These are phyloP conservation scores for Nepenthes gracilis DNA, from an alignment of 148 eudicot species.

Conservation along the genomic window DNA sequence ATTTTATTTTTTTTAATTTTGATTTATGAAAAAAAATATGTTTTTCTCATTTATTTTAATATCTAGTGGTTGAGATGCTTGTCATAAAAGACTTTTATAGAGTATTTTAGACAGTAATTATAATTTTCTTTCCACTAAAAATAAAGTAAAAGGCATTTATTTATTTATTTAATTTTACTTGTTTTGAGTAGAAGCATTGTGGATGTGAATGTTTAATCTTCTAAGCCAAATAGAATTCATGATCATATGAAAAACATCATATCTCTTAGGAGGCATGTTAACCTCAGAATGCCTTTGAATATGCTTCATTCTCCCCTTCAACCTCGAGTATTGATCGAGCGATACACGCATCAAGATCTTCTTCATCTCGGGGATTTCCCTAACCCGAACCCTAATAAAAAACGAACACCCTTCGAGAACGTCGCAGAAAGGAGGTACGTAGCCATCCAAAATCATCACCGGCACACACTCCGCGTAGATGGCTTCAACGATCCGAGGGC, in stretches of 20 bases:
- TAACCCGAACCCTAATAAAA: background rate
- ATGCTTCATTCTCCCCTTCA: constrained; percentile 1
- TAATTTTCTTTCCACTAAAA: too few species aligned
- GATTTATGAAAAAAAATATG: too few species aligned
- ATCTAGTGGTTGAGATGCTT: too few species aligned
- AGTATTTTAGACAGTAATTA: too few species aligned
- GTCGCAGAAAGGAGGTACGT: background rate
- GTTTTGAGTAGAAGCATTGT: too few species aligned
- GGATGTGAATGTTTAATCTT: background rate
- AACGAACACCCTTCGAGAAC: background rate
- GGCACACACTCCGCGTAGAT: background rate
- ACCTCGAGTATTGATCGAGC: background rate
- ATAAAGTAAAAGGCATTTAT: too few species aligned
- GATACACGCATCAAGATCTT: background rate
- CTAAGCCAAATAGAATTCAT: constrained; percentile 1
- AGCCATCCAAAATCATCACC: background rate
- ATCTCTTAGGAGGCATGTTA: background rate
- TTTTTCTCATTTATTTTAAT: too few species aligned
- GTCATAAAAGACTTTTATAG: too few species aligned
- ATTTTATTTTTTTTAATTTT: too few species aligned
- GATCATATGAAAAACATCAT: constrained; percentile 2
- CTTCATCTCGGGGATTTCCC: background rate
- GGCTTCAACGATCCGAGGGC: constrained; percentile 3
- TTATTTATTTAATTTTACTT: too few species aligned
- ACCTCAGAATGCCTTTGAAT: background rate